phyloP scores from a whole-genome alignment of 169 alveolate genomes.

The Neospora caninum region DNA sequence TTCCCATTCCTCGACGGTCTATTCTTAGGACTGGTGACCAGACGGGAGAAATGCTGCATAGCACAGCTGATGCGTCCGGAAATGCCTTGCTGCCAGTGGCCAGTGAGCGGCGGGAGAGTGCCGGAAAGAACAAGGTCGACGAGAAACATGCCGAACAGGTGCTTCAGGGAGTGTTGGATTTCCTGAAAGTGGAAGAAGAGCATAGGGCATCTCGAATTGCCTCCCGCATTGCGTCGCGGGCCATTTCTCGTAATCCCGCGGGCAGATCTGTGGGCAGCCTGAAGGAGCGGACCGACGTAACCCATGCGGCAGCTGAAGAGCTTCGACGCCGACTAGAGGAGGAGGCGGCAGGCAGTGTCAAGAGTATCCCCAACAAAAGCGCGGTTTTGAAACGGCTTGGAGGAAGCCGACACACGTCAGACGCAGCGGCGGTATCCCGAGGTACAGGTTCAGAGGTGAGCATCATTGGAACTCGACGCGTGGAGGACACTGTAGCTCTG shows the following conservation, averaged over 20 bases:
- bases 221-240: slow-evolving; percentile 26
- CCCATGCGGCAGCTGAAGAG: slow-evolving; percentile 30
- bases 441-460: neutral
- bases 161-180: neutral
- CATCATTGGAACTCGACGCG: neutral
- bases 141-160: neutral
- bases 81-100: neutral
- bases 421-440: neutral
- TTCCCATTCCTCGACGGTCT: neutral
- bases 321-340: slow-evolving; percentile 19
- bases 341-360: neutral
- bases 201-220: neutral
- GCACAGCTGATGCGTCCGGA: neutral
- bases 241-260: slow-evolving; percentile 24
- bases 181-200: neutral
- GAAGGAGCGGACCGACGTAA: slow-evolving; percentile 3
- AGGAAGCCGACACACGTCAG: too few relatives aligned
- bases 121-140: neutral
- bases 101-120: neutral
- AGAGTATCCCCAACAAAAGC: neutral
- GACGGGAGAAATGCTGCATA: neutral
- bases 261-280: neutral
- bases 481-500: too few relatives aligned
- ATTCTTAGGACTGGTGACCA: neutral
- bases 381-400: neutral